Conservation (phyloP, 495 filamentous ascomycete species). For the Penicillium salamii region DNA sequence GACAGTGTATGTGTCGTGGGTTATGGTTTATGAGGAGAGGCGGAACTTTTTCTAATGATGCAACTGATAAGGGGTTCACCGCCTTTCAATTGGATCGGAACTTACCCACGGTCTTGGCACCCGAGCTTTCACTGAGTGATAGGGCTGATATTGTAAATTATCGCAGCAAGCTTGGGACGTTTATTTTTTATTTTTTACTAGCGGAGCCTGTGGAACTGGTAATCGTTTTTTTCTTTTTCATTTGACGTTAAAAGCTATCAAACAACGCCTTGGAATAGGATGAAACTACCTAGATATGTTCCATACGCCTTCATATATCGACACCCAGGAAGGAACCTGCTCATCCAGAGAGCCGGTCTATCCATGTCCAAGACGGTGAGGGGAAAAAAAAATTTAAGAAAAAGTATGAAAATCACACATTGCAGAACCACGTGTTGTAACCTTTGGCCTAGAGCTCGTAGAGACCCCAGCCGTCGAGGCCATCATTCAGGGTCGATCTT, state of each 20-base stretch:
- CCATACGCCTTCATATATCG: conserved; percentile 5
- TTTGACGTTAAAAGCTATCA: not conserved
- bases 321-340: not conserved
- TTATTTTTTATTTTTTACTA: too few species aligned
- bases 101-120: too few species aligned
- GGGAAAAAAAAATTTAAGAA: conserved; percentile 1
- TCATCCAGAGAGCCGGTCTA: conserved; percentile 5
- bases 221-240: not conserved
- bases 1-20: not conserved
- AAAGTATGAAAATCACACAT: conserved; percentile 5
- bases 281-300: not conserved
- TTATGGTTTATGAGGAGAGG: not conserved
- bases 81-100: not conserved
- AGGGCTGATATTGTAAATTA: too few species aligned
- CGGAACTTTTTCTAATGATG: conserved; percentile 8
- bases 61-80: conserved; percentile 9
- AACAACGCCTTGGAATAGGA: too few species aligned
- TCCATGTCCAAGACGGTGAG: not conserved
- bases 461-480: conserved; percentile 40
- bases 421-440: not conserved
- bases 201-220: too few species aligned
- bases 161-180: too few species aligned
- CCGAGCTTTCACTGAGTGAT: too few species aligned
- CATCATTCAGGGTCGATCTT: conserved; percentile 17
- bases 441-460: conserved; percentile 32